These are phyloP conservation scores for Grosmannia clavigera DNA, from an alignment of 2,329 filamentous ascomycete species.

Conservation along the genomic window DNA sequence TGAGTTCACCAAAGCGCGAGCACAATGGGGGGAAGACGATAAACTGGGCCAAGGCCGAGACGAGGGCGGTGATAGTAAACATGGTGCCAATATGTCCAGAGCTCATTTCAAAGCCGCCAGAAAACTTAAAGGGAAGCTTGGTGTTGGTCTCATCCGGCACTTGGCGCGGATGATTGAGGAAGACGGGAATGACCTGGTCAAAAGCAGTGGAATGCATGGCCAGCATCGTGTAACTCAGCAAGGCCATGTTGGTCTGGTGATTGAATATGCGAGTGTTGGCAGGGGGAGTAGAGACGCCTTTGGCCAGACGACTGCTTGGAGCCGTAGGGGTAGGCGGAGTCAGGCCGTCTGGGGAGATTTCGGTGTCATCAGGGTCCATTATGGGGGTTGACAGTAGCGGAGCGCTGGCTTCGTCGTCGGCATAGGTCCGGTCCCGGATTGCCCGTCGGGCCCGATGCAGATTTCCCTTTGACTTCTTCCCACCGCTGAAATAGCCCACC, in stretches of 20 bases:
- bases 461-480: slow-evolving; percentile 3
- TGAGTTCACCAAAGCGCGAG: slow-evolving; percentile 58
- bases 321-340: background rate
- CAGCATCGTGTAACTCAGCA: slow-evolving; percentile 67
- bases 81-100: slow-evolving; percentile 70
- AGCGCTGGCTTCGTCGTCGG: slow-evolving; percentile 44
- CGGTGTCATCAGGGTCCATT: slow-evolving; percentile 14
- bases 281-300: background rate
- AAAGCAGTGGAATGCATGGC: slow-evolving; percentile 74
- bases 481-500: slow-evolving; percentile 19
- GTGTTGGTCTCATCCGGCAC: slow-evolving; percentile 41
- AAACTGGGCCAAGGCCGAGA: slow-evolving; percentile 75
- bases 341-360: background rate
- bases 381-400: slow-evolving; percentile 33
- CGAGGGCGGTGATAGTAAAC: slow-evolving; percentile 71
- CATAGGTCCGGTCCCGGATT: slow-evolving; percentile 33
- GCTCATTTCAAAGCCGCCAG: slow-evolving; percentile 63
- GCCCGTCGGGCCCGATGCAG: slow-evolving; percentile 3
- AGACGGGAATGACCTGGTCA: slow-evolving; percentile 81
- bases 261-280: slow-evolving; percentile 17
- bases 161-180: slow-evolving; percentile 63
- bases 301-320: background rate
- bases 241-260: slow-evolving; percentile 20
- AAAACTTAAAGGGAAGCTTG: slow-evolving; percentile 66
- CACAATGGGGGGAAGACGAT: slow-evolving; percentile 70